Evolutionary conservation across 169 alveolate genomes (phyloP).

Genomic region (Cryptosporidium muris): DNA sequence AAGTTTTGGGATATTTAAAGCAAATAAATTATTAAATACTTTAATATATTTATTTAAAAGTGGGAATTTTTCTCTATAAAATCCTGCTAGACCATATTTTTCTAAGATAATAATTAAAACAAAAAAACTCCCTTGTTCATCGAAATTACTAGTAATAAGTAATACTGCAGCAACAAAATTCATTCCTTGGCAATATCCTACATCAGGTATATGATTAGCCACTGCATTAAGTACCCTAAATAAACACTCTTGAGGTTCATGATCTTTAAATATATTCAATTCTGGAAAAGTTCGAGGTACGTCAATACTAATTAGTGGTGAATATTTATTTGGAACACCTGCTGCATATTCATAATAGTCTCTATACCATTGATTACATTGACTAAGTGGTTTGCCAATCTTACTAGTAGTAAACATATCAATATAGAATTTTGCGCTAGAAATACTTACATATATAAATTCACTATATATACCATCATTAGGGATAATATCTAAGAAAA

Average conservation of each 20-base stretch:
- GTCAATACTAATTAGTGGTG: conserved; percentile 75
- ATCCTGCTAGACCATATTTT: conserved; percentile 77
- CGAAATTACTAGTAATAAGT: conserved; percentile 79
- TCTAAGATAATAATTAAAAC: conserved; percentile 79
- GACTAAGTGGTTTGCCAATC: neutral
- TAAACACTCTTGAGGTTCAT: conserved; percentile 78
- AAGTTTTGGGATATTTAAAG: conserved; percentile 74
- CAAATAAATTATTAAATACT: conserved; percentile 76
- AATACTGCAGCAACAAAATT: conserved; percentile 87
- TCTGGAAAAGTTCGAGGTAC: conserved; percentile 79
- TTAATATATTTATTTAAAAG: conserved; percentile 75
- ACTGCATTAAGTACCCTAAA: conserved; percentile 83
- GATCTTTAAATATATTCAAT: conserved; percentile 73
- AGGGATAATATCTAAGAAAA: conserved; percentile 13
- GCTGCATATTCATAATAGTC: conserved; percentile 66
- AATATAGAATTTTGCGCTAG: conserved; percentile 13
- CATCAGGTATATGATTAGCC: conserved; percentile 79
- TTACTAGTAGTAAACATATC: conserved; percentile 4
- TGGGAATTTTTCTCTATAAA: conserved; percentile 79
- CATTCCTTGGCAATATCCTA: conserved; percentile 92
- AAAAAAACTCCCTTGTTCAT: conserved; percentile 79
- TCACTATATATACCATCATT: neutral
- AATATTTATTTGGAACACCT: conserved; percentile 42
- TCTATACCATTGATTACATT: neutral
- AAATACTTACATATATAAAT: neutral